phyloP scores from a whole-genome alignment of 2,329 filamentous ascomycete genomes.

The Triangularia setosa region DNA sequence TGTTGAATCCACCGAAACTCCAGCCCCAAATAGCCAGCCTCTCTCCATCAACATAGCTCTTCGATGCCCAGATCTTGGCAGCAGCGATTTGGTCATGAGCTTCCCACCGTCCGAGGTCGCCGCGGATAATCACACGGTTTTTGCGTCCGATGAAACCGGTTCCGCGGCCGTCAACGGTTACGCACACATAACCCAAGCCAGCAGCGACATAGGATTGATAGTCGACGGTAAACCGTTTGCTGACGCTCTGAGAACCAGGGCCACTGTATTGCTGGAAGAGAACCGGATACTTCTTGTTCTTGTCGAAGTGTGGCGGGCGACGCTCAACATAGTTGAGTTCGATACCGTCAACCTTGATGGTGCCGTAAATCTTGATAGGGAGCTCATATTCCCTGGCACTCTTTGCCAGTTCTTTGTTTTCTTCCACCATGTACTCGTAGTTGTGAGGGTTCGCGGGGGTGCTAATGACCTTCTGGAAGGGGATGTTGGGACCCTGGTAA shows the following conservation, averaged over 20 bases:
- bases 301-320: conserved; percentile 82
- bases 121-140: conserved; percentile 76
- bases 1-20: conserved; percentile 95
- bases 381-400: conserved; percentile 74
- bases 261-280: conserved; percentile 94
- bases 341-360: conserved; percentile 77
- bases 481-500: conserved; percentile 79
- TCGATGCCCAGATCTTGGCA: conserved; percentile 76
- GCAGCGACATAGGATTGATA: conserved; percentile 89
- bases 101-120: conserved; percentile 80
- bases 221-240: conserved; percentile 75
- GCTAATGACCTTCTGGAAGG: conserved; percentile 85
- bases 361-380: conserved; percentile 77
- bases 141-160: conserved; percentile 87
- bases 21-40: conserved; percentile 96
- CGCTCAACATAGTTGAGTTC: conserved; percentile 73
- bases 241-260: conserved; percentile 85
- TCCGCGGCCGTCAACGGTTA: conserved; percentile 90
- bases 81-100: conserved; percentile 87
- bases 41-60: conserved; percentile 75
- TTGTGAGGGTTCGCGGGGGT: conserved; percentile 64
- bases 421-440: conserved; percentile 70
- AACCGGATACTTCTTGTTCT: conserved; percentile 82
- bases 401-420: conserved; percentile 67
- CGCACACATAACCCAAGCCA: conserved; percentile 82